Evolutionary conservation across 371 early-diverging fungal species (phyloP), one percentile per base, ranked within the genome.

Genomic region (Catenaria anguillulae): DNA sequence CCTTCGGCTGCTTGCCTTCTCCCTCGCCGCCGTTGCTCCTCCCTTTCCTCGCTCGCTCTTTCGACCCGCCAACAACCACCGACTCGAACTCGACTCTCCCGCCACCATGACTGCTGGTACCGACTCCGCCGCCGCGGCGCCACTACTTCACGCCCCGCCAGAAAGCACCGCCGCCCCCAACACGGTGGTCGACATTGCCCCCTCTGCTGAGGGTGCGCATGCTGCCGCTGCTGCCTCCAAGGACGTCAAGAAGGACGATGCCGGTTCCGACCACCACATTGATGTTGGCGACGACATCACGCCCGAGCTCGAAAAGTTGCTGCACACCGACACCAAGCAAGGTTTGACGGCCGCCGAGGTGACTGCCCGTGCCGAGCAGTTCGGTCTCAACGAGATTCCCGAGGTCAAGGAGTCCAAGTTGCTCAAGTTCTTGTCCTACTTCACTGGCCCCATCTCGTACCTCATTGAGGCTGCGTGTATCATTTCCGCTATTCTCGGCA

Each of bases 371-470:
- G 55, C 70, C 15, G 66, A n/a, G 24, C 36, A 62, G 63, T 75
- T 66, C 48, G 76, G 76, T 19, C 29, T 24, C 26, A 75, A 75
- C 62, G 74, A 66, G 33, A 61, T 50, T 55, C 8, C 83, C 23
- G 93, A 93, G 68, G 79, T 82, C 63, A 88, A 87, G 71, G 79
- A 80, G 54, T 90, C 85, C 70, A 88, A 88, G 29, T 40, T 90
- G 46, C 74, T 91, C 62, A 90, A 93, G 71, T 92, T 94, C 70
- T 73, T 93, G 60, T 77, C 80, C 34, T 92, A 88, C 78, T 90
- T 95, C 68, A 81, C 79, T 29, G 93, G 92, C 61, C 81, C 93
- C 60, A 92, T 92, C 65, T 83, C 91, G 55, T 87, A 83, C 73
- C 75, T 94, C 64, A 86, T 93, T 62, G 91, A 92, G 72, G 77